Evolutionary conservation across 768 basidiomycete species (phyloP).

Genomic region (Bullera alba): DNA sequence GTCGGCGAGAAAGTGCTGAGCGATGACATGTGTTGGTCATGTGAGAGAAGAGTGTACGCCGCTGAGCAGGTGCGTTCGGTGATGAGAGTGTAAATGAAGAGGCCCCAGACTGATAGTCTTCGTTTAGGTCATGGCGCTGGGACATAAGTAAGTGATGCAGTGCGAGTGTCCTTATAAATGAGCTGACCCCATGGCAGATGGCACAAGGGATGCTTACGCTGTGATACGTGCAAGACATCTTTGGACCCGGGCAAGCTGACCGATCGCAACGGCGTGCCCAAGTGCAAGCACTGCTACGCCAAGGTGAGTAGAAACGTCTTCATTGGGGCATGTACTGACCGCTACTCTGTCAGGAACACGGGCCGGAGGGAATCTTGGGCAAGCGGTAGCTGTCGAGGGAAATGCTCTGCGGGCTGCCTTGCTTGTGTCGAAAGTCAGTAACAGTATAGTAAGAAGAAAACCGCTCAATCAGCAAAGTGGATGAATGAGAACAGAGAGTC

Average conservation of each 20-base stretch:
- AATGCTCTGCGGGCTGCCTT: too few relatives aligned
- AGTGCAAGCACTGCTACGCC: conserved; percentile 40
- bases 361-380: conserved; percentile 33
- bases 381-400: conserved; percentile 28
- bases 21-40: conserved; percentile 32
- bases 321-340: background rate
- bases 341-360: conserved; percentile 20
- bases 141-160: conserved; percentile 10
- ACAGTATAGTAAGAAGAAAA: too few relatives aligned
- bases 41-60: conserved; percentile 40
- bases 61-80: conserved; percentile 38
- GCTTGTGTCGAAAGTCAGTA: too few relatives aligned
- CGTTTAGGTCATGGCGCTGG: background rate
- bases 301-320: conserved; percentile 19
- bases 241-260: conserved; percentile 39
- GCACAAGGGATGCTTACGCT: conserved; percentile 35
- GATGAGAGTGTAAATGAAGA: too few relatives aligned
- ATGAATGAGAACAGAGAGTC: too few relatives aligned
- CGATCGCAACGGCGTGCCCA: conserved; percentile 32
- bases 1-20: conserved; percentile 30
- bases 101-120: too few relatives aligned
- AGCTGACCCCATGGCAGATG: conserved; percentile 8
- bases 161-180: too few relatives aligned
- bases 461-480: too few relatives aligned
- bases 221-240: conserved; percentile 28